Evolutionary conservation across 352 stramenopile species (phyloP).

Genomic region (Phytopythium montanum): DNA sequence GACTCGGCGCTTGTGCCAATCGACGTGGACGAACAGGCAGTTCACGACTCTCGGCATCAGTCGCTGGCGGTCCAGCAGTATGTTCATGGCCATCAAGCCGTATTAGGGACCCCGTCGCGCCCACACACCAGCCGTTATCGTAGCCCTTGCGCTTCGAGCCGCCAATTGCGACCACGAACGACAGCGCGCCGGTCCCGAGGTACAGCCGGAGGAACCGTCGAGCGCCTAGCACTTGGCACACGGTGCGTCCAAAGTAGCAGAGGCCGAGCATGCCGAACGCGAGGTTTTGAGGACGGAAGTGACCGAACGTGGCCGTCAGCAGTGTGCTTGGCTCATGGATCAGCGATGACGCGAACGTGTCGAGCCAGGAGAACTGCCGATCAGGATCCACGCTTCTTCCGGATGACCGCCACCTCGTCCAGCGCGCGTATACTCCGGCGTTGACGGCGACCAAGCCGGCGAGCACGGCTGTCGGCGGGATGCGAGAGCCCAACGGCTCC

Average conservation of each 20-base stretch:
- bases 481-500: neutral
- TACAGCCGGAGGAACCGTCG: neutral
- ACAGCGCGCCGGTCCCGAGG: neutral
- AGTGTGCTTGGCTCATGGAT: neutral
- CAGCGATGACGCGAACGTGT: neutral
- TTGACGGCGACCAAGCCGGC: neutral
- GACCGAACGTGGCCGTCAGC: neutral
- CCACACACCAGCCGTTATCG: neutral
- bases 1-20: neutral
- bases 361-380: neutral
- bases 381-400: no score
- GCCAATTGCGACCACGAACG: neutral
- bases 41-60: neutral
- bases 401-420: no score
- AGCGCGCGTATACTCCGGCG: neutral
- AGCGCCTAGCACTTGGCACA: neutral
- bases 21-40: neutral
- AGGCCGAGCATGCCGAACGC: neutral
- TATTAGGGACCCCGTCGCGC: neutral
- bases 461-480: neutral
- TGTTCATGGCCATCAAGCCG: neutral
- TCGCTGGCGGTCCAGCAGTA: neutral
- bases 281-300: neutral
- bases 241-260: neutral
- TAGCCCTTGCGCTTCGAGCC: neutral